phyloP scores from a whole-genome alignment of 176 grass and related monocot species.

The Carex myosuroides region DNA sequence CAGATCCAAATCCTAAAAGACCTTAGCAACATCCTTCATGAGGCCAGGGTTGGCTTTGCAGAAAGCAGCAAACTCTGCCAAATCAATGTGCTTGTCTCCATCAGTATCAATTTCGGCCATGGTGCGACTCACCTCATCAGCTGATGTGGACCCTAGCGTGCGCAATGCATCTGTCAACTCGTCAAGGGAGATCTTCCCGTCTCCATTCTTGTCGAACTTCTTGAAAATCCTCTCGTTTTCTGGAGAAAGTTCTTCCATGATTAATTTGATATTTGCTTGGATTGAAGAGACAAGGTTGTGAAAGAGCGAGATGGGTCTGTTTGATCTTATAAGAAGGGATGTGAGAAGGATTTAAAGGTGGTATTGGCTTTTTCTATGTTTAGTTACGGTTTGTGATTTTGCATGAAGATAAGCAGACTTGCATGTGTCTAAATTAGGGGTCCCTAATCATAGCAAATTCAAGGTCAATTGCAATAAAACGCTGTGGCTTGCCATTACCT shows the following conservation, averaged over 20 bases:
- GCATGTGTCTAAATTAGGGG: neutral
- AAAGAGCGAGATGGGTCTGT: neutral
- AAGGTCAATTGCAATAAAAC: neutral
- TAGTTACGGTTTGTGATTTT: neutral
- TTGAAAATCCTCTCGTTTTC: constrained; percentile 87
- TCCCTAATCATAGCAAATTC: constrained; percentile 8
- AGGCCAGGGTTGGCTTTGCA: constrained; percentile 80
- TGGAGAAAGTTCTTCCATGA: constrained; percentile 15
- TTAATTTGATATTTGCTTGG: neutral
- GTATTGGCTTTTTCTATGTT: neutral
- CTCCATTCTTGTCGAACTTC: constrained; percentile 70
- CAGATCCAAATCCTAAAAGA: constrained; percentile 40
- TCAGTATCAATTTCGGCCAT: constrained; percentile 96
- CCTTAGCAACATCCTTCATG: constrained; percentile 93
- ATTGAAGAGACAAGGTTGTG: neutral
- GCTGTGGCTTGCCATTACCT: neutral
- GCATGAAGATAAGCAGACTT: neutral
- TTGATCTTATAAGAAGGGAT: neutral
- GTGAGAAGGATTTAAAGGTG: neutral
- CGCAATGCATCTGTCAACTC: constrained; percentile 74
- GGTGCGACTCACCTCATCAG: constrained; percentile 79
- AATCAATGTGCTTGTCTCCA: constrained; percentile 79
- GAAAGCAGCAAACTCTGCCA: constrained; percentile 73
- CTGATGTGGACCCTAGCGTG: constrained; percentile 64
- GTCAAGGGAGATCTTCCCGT: constrained; percentile 75